Evolutionary conservation across 192 early-diverging fungal species (phyloP).

Genomic region (Tieghemiomyces parasiticus): DNA sequence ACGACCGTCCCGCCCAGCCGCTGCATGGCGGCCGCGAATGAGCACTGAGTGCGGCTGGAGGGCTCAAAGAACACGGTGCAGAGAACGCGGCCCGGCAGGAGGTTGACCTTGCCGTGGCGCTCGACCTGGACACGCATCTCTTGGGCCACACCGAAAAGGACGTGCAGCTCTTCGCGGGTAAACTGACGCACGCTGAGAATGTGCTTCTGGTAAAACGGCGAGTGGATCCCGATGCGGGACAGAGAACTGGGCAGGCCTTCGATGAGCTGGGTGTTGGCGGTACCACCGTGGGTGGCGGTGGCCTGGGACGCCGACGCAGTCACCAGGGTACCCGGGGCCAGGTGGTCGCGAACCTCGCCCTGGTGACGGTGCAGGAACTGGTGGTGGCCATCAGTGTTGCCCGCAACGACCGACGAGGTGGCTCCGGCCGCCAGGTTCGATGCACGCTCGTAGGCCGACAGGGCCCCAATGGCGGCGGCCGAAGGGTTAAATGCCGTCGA

Average conservation of each 20-base stretch:
- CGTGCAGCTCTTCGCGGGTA: conserved; percentile 80
- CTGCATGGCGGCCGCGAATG: conserved; percentile 89
- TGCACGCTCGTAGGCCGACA: background rate
- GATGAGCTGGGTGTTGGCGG: conserved; percentile 4
- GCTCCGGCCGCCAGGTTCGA: background rate
- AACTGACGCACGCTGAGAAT: conserved; percentile 87
- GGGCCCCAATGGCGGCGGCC: background rate
- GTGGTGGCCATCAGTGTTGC: too few relatives aligned
- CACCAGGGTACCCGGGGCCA: too few relatives aligned
- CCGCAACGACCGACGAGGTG: background rate
- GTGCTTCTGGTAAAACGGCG: conserved; percentile 88
- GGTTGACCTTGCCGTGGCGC: conserved; percentile 65
- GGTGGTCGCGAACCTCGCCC: background rate
- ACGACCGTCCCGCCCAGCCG: conserved; percentile 88
- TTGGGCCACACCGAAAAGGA: conserved; percentile 88
- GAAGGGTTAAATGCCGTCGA: background rate
- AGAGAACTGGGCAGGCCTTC: conserved; percentile 16
- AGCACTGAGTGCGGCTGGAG: conserved; percentile 83
- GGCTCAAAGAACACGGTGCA: conserved; percentile 95
- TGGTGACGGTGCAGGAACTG: background rate
- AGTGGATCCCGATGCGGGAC: conserved; percentile 39
- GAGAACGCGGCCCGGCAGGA: conserved; percentile 83
- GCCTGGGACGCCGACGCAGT: too few relatives aligned
- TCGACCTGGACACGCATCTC: conserved; percentile 95
- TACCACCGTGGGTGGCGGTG: too few relatives aligned